phyloP scores from a whole-genome alignment of 805 yeast genomes.

The Sugiyamaella lignohabitans region DNA sequence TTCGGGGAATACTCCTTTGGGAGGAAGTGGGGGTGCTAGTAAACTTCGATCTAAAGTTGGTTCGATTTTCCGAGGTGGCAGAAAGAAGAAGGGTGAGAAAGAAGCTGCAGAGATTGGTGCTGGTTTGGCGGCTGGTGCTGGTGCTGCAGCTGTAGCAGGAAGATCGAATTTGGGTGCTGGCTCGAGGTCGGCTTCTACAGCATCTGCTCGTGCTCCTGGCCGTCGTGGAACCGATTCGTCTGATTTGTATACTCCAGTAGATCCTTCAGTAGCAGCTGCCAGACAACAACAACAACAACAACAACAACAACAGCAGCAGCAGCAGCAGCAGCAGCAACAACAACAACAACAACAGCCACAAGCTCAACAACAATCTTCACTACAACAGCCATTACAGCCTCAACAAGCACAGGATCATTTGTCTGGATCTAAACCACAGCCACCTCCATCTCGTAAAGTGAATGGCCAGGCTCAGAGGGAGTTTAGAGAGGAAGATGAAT shows the following conservation, averaged over 20 bases:
- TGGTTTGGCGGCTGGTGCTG: neutral
- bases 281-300: neutral
- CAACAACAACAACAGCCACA: neutral
- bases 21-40: constrained; percentile 12
- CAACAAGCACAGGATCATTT: neutral
- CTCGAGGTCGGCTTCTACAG: neutral
- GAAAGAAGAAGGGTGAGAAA: constrained; percentile 18
- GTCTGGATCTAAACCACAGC: constrained; percentile 14
- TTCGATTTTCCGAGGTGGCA: constrained; percentile 31
- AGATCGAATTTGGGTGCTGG: neutral
- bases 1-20: constrained; percentile 10
- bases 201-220: constrained; percentile 5
- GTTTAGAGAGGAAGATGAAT: constrained; percentile 1
- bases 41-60: constrained; percentile 32
- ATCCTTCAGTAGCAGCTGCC: neutral
- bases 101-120: neutral
- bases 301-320: constrained; percentile 1
- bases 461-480: constrained; percentile 12
- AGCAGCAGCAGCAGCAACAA: neutral
- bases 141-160: neutral
- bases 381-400: neutral
- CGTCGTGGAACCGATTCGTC: constrained; percentile 7
- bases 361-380: neutral
- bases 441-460: constrained; percentile 21
- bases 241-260: constrained; percentile 4